phyloP scores from a whole-genome alignment of 129 eudicot genomes.

The Artemisia annua region DNA sequence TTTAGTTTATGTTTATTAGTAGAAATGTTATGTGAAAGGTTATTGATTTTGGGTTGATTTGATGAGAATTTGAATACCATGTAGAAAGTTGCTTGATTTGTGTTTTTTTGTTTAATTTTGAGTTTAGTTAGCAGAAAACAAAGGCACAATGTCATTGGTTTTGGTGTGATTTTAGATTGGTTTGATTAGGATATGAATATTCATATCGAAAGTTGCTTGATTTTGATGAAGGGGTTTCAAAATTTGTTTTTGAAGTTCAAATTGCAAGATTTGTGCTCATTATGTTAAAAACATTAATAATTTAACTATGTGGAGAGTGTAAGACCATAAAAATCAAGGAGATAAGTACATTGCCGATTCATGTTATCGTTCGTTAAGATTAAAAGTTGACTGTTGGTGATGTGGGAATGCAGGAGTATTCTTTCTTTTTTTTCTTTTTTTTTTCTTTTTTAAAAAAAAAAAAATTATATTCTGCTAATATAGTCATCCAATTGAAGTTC shows the following conservation, averaged over 20 bases:
- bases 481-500: conserved; percentile 4
- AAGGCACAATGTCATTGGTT: neutral
- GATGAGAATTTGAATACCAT: neutral
- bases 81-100: neutral
- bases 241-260: neutral
- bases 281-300: neutral
- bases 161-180: neutral
- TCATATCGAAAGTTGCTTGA: neutral
- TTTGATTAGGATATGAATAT: neutral
- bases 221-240: conserved; percentile 6
- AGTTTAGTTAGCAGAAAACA: neutral
- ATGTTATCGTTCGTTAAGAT: neutral
- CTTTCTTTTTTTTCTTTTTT: neutral
- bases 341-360: neutral
- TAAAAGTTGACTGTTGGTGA: neutral
- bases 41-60: conserved; percentile 1
- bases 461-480: neutral
- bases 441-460: too few relatives aligned
- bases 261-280: conserved; percentile 1
- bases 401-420: neutral
- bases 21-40: neutral
- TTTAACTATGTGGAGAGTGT: neutral
- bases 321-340: neutral
- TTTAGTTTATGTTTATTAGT: neutral
- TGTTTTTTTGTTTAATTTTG: neutral